Evolutionary conservation across 352 stramenopile species (phyloP), one percentile per base, ranked within the genome.

Genomic region (Thraustotheca clavata): DNA sequence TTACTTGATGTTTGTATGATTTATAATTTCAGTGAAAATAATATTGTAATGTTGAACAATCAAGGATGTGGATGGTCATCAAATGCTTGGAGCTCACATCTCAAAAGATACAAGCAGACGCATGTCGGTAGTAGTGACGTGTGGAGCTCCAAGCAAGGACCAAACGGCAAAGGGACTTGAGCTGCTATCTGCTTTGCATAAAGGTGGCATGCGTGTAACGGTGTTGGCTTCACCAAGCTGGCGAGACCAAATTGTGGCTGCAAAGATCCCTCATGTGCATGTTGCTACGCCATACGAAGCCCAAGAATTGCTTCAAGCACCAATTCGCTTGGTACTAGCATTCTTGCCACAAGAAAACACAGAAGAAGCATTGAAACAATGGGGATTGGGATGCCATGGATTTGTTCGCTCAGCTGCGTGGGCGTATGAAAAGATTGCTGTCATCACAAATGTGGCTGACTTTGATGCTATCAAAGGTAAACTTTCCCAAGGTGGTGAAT

Each of bases 361-460:
- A 38, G 77, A 85, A 62, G 62, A 70, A 29, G 72, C 72, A 8
- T 72, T 94, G 43, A 72, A 77, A 47, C 55, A 70, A 40, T 93
- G 80, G 86, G 77, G 90, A 52, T 83, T 76, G 14, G 85, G 85
- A 59, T 75, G 82, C 33, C 87, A 82, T 60, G 76, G 81, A 39
- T 89, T 94, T 52, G 83, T 91, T 57, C 87, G 86, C 67, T 79
- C 85, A 1, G 82, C 86, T 8, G 86, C 87, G 2, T 91, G 87
- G 81, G 89, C 94, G 71, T 73, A 95, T 74, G 87, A 91, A 70
- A 83, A 90, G 71, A 88, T 91, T 59, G 80, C 71, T 59, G 86
- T 96, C 35, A 68, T 95, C 4, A 73, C 90, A 29, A 75, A 92
- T 70, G 74, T 86, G 12, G 36, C 62, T 9, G 80, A 94, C 67